Conservation (phyloP, 768 basidiomycete genomes). For the Cyclocybe aegerita region DNA sequence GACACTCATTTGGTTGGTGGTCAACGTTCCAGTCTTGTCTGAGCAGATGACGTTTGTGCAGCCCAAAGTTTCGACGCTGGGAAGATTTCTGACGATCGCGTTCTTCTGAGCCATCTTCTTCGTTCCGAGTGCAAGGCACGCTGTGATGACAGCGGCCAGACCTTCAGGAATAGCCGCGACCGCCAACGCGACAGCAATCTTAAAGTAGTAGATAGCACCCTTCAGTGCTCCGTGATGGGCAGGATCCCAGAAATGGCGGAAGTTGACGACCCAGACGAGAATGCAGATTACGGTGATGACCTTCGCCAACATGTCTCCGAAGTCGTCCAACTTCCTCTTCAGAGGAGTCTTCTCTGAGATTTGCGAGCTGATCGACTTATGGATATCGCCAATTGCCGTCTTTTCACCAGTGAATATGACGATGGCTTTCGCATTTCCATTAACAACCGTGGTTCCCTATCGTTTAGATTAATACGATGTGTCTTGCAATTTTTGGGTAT, state of each 20-base stretch:
- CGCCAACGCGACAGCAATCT: constrained; percentile 98
- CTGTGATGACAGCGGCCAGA: constrained; percentile 97
- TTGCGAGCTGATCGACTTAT: constrained; percentile 92
- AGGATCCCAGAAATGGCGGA: constrained; percentile 95
- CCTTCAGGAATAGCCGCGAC: constrained; percentile 99
- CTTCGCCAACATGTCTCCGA: constrained; percentile 96
- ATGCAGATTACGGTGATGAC: constrained; percentile 97
- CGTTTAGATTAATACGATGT: constrained; percentile 5
- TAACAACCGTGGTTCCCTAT: constrained; percentile 95
- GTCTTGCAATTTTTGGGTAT: neutral
- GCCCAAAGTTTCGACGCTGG: constrained; percentile 95
- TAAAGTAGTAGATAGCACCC: constrained; percentile 98
- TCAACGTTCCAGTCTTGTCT: constrained; percentile 96
- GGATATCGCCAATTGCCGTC: constrained; percentile 96
- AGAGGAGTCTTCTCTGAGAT: constrained; percentile 95
- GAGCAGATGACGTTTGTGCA: constrained; percentile 99
- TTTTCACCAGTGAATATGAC: constrained; percentile 84
- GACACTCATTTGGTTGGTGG: constrained; percentile 98
- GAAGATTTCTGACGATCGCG: constrained; percentile 94
- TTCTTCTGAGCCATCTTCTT: constrained; percentile 99
- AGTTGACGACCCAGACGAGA: constrained; percentile 97
- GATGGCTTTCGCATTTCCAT: constrained; percentile 83
- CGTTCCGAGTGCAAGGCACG: constrained; percentile 93
- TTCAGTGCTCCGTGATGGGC: constrained; percentile 88
- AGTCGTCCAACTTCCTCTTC: constrained; percentile 97